These are phyloP conservation scores for Crucibulum laeve DNA, from an alignment of 768 basidiomycete genomes.

Conservation along the genomic window DNA sequence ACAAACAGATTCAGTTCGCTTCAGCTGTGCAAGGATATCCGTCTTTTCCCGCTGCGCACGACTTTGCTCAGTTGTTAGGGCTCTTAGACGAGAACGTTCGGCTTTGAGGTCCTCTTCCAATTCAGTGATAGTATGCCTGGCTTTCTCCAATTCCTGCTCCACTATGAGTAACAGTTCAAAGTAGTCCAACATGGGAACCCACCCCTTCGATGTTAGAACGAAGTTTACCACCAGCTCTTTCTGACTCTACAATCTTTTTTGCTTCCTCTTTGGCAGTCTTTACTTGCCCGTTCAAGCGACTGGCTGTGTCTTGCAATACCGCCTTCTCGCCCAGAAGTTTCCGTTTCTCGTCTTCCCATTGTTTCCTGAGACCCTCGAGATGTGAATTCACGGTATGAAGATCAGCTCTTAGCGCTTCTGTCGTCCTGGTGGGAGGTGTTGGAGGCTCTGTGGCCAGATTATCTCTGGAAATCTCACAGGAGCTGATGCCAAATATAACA, in stretches of 20 bases:
- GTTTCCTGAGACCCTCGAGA: slow-evolving; percentile 56
- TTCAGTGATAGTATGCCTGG: slow-evolving; percentile 59
- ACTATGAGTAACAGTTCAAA: neutral
- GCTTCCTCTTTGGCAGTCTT: slow-evolving; percentile 54
- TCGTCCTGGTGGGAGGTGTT: slow-evolving; percentile 64
- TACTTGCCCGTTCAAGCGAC: slow-evolving; percentile 59
- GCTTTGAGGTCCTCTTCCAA: slow-evolving; percentile 68
- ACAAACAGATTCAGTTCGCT: slow-evolving; percentile 67
- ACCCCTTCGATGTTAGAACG: neutral
- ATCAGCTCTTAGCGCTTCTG: slow-evolving; percentile 57
- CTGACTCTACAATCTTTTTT: slow-evolving; percentile 48
- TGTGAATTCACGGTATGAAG: slow-evolving; percentile 60
- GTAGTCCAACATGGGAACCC: neutral
- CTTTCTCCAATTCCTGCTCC: slow-evolving; percentile 64
- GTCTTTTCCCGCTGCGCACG: slow-evolving; percentile 62
- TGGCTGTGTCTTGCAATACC: slow-evolving; percentile 66
- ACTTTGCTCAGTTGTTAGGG: slow-evolving; percentile 59
- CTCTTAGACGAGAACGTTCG: slow-evolving; percentile 64
- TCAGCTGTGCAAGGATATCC: slow-evolving; percentile 56
- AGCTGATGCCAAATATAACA: slow-evolving; percentile 32
- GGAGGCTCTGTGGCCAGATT: slow-evolving; percentile 54
- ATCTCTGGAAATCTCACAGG: slow-evolving; percentile 44
- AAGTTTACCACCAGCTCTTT: slow-evolving; percentile 41
- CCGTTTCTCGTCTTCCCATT: slow-evolving; percentile 67
- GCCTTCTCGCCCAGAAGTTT: slow-evolving; percentile 67